Conservation (phyloP, 2,329 filamentous ascomycete genomes). For the Fusarium sp. region DNA sequence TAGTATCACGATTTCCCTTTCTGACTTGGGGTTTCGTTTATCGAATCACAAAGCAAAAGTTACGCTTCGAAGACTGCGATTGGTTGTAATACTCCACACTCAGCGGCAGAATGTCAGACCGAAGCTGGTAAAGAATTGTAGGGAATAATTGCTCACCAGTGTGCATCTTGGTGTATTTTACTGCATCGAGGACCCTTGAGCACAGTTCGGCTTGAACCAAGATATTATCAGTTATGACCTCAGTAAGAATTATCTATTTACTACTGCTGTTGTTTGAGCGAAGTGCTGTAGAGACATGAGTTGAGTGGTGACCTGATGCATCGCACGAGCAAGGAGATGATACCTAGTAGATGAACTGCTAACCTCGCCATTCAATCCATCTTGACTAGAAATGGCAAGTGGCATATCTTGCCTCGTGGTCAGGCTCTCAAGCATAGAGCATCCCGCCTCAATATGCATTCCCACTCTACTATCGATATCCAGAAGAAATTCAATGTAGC, state of each 20-base stretch:
- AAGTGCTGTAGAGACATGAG: neutral
- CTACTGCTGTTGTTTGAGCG: accelerated
- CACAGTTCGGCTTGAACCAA: no score
- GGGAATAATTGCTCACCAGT: neutral
- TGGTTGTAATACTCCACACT: neutral
- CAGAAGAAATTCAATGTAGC: neutral
- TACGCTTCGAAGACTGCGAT: neutral
- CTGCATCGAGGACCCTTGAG: no score
- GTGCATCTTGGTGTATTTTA: no score
- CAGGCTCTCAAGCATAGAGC: neutral
- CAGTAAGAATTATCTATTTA: accelerated
- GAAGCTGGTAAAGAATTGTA: no score
- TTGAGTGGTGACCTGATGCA: neutral
- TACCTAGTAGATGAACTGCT: neutral
- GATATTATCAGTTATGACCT: accelerated
- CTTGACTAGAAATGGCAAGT: accelerated
- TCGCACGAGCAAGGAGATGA: neutral
- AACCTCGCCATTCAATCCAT: neutral
- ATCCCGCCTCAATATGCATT: neutral
- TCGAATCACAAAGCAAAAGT: neutral
- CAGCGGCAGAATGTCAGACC: neutral
- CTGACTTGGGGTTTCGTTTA: no score
- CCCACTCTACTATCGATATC: neutral
- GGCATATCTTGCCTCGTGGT: neutral
- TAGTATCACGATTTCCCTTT: neutral